Conservation (phyloP, 2,329 filamentous ascomycete genomes). For the Epichloe hybrida region DNA sequence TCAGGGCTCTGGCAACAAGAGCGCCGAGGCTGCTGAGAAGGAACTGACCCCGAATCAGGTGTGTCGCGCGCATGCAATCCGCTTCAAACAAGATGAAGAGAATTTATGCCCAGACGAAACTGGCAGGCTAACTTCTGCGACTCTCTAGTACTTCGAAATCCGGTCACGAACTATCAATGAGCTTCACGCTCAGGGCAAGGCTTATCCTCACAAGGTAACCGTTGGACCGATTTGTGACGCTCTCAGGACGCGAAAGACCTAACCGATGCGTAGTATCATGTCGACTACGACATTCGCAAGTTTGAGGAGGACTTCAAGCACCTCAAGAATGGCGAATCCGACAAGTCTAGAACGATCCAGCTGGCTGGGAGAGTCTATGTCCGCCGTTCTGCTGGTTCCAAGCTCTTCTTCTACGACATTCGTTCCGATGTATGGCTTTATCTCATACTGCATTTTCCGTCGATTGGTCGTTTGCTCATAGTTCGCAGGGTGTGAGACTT, state of each 20-base stretch:
- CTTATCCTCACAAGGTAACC: slow-evolving; percentile 65
- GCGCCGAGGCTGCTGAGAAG: slow-evolving; percentile 50
- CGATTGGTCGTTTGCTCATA: not conserved
- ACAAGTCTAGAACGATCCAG: slow-evolving; percentile 60
- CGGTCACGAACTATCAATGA: slow-evolving; percentile 60
- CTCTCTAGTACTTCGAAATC: slow-evolving; percentile 71
- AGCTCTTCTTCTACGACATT: slow-evolving; percentile 79
- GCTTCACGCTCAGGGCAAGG: slow-evolving; percentile 27
- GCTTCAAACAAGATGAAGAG: not conserved
- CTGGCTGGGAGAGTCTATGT: slow-evolving; percentile 83
- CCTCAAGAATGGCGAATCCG: slow-evolving; percentile 78
- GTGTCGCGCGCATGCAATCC: not conserved
- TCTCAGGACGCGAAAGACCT: not conserved
- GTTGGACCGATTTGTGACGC: not conserved
- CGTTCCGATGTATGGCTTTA: slow-evolving; percentile 20
- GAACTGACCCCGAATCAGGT: slow-evolving; percentile 43
- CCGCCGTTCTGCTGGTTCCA: slow-evolving; percentile 67
- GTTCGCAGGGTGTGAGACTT: slow-evolving; percentile 45
- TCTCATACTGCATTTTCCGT: not conserved
- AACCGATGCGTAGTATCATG: slow-evolving; percentile 47
- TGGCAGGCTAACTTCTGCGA: not conserved
- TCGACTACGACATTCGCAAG: slow-evolving; percentile 68
- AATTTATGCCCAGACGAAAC: not conserved
- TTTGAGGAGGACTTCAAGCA: slow-evolving; percentile 66
- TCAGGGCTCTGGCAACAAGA: slow-evolving; percentile 30